These are phyloP conservation scores for Piper longum DNA, from an alignment of 164 flowering plant species.

Conservation along the genomic window DNA sequence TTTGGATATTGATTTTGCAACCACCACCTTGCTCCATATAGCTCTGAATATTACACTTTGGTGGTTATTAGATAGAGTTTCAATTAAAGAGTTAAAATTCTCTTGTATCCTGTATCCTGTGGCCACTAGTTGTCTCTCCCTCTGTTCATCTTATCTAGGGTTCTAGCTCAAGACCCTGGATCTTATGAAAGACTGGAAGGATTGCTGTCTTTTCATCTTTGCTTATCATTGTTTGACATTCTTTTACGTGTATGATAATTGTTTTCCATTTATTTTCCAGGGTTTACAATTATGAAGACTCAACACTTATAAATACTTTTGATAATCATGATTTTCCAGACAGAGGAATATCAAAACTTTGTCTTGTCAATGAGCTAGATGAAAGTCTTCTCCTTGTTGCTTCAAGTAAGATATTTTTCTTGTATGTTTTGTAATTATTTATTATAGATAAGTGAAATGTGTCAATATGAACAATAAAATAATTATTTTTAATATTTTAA, in stretches of 20 bases:
- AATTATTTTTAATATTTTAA: neutral
- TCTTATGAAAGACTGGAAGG: too few species aligned
- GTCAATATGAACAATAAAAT: conserved; percentile 1
- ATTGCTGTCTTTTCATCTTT: too few species aligned
- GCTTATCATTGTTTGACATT: neutral
- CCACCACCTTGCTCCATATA: too few species aligned
- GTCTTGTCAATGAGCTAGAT: conserved; percentile 90
- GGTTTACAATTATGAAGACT: conserved; percentile 85
- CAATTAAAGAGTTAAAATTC: too few species aligned
- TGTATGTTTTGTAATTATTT: conserved; percentile 10
- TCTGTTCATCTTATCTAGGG: too few species aligned
- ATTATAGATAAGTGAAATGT: conserved; percentile 7
- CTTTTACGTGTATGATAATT: neutral
- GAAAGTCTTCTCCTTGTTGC: conserved; percentile 94
- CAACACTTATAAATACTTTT: conserved; percentile 56
- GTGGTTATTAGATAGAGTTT: too few species aligned
- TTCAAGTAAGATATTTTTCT: conserved; percentile 49
- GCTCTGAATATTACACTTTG: too few species aligned
- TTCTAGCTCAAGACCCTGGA: too few species aligned
- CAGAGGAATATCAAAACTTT: conserved; percentile 82
- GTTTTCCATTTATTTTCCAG: conserved; percentile 16
- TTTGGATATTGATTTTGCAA: too few species aligned
- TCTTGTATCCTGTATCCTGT: too few species aligned
- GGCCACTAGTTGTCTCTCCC: too few species aligned
- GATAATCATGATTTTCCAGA: conserved; percentile 78